phyloP scores from a whole-genome alignment of 208 protist genomes.

The Trypanosoma congolense region DNA sequence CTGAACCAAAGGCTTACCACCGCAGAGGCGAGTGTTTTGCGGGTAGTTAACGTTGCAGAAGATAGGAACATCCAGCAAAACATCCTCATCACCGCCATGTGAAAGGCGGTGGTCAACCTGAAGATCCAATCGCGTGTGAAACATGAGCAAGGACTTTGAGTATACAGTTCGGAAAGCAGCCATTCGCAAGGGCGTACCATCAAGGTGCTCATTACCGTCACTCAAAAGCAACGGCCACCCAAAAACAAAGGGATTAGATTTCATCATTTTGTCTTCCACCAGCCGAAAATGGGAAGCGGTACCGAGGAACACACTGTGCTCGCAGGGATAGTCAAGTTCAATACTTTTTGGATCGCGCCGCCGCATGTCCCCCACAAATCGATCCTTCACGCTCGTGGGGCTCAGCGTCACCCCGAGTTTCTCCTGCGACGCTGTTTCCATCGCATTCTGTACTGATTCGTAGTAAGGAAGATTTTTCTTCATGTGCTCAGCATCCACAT shows the following conservation, averaged over 20 bases:
- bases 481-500: conserved; percentile 88
- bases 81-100: conserved; percentile 66
- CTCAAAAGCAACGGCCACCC: conserved; percentile 88
- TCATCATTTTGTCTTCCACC: conserved; percentile 81
- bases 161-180: conserved; percentile 86
- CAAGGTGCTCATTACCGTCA: conserved; percentile 79
- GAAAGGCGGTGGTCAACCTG: conserved; percentile 76
- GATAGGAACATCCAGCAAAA: conserved; percentile 80
- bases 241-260: conserved; percentile 90
- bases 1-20: conserved; percentile 78
- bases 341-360: conserved; percentile 70
- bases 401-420: conserved; percentile 67
- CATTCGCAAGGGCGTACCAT: conserved; percentile 75
- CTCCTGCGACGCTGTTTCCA: conserved; percentile 74
- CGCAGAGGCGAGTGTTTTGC: conserved; percentile 72
- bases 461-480: conserved; percentile 88
- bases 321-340: conserved; percentile 78
- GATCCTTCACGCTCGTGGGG: conserved; percentile 76
- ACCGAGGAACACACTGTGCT: conserved; percentile 85
- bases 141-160: conserved; percentile 83
- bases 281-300: conserved; percentile 73
- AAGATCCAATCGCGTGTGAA: conserved; percentile 83
- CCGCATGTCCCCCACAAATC: conserved; percentile 87
- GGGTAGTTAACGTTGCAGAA: conserved; percentile 89
- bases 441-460: conserved; percentile 76